Percentiles rank a stretch among this genome's conserved stretches.
Evolutionary conservation across 139 green algal species (phyloP).

Genomic region (Picocystis salinarum): DNA sequence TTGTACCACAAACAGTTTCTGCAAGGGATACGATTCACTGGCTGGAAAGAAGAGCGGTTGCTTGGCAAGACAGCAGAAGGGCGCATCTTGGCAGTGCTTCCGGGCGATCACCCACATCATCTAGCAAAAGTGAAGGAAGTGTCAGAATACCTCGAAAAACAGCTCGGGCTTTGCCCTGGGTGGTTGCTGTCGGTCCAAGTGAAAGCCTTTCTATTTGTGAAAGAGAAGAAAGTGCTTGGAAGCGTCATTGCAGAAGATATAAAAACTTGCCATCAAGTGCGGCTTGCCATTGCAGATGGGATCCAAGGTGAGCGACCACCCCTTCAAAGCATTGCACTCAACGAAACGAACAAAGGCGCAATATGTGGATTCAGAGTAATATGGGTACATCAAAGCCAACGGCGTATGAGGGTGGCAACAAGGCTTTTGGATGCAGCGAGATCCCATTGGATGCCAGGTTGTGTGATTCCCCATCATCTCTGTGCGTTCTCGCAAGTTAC

Average conservation of each 20-base stretch:
- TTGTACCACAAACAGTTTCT: constrained; percentile 8
- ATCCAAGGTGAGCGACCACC: neutral
- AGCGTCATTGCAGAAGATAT: too few species aligned
- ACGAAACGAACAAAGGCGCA: neutral
- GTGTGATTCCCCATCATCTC: neutral
- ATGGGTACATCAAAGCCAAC: constrained; percentile 1
- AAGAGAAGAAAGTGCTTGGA: neutral
- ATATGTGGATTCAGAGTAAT: constrained; percentile 1
- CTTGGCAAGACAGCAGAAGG: neutral
- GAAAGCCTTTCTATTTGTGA: neutral
- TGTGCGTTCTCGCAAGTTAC: constrained; percentile 3
- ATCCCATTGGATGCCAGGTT: neutral
- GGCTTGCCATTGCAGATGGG: too few species aligned
- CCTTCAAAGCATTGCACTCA: neutral
- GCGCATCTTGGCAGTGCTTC: neutral
- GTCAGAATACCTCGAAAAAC: too few species aligned
- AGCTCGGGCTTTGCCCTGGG: too few species aligned
- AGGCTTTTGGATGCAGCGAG: neutral
- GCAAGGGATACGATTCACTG: neutral
- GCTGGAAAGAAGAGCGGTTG: neutral
- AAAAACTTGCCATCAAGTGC: too few species aligned
- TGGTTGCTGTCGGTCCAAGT: neutral
- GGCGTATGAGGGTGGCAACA: neutral
- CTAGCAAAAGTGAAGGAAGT: neutral
- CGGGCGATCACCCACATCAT: neutral